phyloP scores from a whole-genome alignment of 495 filamentous ascomycete genomes.

The Neurospora africana region DNA sequence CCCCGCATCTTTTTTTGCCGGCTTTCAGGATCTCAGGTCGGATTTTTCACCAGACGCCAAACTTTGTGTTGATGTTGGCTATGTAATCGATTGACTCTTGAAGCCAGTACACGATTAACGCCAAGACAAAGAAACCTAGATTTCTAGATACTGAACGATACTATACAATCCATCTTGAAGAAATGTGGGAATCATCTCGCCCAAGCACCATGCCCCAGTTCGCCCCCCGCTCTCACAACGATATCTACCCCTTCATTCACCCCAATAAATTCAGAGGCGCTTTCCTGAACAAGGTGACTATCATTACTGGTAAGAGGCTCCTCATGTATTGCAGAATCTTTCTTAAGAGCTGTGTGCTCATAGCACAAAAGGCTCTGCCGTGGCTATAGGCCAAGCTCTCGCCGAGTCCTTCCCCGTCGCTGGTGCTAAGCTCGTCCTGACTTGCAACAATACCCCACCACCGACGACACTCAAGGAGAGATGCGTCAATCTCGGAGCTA shows the following conservation, averaged over 20 bases:
- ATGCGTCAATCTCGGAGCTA: constrained; percentile 15
- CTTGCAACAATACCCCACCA: constrained; percentile 25
- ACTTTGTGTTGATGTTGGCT: neutral
- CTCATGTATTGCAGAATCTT: neutral
- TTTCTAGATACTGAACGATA: too few species aligned
- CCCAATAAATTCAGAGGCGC: constrained; percentile 21
- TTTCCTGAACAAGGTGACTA: constrained; percentile 18
- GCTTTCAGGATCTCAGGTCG: neutral
- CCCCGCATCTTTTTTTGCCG: neutral
- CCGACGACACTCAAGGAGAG: constrained; percentile 10
- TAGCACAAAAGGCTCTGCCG: constrained; percentile 11
- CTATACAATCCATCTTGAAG: too few species aligned
- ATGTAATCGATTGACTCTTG: neutral
- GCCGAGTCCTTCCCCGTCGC: constrained; percentile 28
- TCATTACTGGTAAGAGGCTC: constrained; percentile 18
- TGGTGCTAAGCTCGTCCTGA: constrained; percentile 20
- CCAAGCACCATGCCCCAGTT: constrained; percentile 5
- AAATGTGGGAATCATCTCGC: neutral
- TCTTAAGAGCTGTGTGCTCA: neutral
- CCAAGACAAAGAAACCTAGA: neutral
- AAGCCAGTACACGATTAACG: neutral
- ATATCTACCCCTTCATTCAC: constrained; percentile 25
- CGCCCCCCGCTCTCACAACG: constrained; percentile 20
- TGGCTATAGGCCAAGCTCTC: constrained; percentile 19
- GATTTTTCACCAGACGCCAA: neutral